Evolutionary conservation across 2,329 filamentous ascomycete genomes (phyloP).

Genomic region (Calycina herbarum): DNA sequence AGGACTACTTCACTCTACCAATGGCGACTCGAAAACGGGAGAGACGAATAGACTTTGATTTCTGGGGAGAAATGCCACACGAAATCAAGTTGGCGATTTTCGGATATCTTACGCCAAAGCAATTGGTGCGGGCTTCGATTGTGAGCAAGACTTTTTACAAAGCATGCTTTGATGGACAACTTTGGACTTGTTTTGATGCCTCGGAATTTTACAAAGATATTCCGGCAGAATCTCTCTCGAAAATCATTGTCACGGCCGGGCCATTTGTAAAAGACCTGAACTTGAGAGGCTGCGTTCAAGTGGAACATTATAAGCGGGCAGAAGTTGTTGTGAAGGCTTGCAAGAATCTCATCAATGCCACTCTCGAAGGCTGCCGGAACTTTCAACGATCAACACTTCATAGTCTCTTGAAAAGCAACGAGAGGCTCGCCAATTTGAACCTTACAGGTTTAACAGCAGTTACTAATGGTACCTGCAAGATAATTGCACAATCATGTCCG

Average conservation of each 20-base stretch:
- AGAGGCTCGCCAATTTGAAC: slow-evolving; percentile 78
- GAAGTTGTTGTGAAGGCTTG: slow-evolving; percentile 81
- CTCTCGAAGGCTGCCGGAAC: slow-evolving; percentile 85
- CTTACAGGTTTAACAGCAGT: slow-evolving; percentile 78
- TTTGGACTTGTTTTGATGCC: slow-evolving; percentile 84
- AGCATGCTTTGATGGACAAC: slow-evolving; percentile 90
- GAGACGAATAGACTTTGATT: slow-evolving; percentile 52
- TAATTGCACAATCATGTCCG: slow-evolving; percentile 78
- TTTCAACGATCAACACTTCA: slow-evolving; percentile 77
- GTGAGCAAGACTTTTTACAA: slow-evolving; percentile 78
- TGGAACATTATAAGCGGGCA: slow-evolving; percentile 76
- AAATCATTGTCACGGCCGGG: slow-evolving; percentile 80
- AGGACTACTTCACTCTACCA: slow-evolving; percentile 37
- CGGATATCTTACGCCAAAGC: slow-evolving; percentile 72
- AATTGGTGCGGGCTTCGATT: slow-evolving; percentile 75
- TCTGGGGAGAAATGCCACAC: slow-evolving; percentile 79
- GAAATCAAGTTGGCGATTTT: slow-evolving; percentile 82
- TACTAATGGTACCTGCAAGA: slow-evolving; percentile 81
- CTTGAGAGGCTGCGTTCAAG: slow-evolving; percentile 84
- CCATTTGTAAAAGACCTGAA: slow-evolving; percentile 92
- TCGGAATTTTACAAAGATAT: slow-evolving; percentile 87
- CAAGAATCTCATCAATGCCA: slow-evolving; percentile 82
- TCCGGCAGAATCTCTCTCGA: slow-evolving; percentile 77
- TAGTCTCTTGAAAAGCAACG: slow-evolving; percentile 72
- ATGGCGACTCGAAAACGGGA: slow-evolving; percentile 18